Evolutionary conservation across 139 green algal species (phyloP).

Genomic region (Closterium sp.): DNA sequence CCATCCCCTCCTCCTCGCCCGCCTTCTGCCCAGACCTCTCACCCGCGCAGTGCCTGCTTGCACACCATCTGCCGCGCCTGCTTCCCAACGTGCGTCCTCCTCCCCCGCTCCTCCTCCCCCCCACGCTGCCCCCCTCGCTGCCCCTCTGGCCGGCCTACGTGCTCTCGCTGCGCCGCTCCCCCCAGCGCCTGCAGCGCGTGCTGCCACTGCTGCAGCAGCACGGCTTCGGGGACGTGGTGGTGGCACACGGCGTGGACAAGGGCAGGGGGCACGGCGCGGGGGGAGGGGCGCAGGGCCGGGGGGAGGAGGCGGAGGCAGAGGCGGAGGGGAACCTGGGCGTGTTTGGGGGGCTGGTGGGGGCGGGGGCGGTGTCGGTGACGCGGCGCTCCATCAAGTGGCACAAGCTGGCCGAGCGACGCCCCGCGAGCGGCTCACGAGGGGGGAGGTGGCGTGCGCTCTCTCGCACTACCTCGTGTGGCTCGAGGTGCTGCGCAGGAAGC

Average conservation of each 20-base stretch:
- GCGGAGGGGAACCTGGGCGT: not conserved
- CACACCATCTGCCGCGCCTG: not conserved
- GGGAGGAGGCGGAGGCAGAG: not conserved
- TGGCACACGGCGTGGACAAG: not conserved
- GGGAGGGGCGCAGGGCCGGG: not conserved
- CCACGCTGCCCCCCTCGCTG: not conserved
- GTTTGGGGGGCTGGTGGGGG: slow-evolving; percentile 4
- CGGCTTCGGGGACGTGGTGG: not conserved
- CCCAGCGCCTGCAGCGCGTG: not conserved
- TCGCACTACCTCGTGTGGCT: slow-evolving; percentile 31
- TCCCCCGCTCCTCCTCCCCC: not conserved
- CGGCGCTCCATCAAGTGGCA: not conserved
- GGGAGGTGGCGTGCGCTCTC: slow-evolving; percentile 15
- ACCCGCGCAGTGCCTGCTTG: not conserved
- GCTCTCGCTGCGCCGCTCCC: not conserved
- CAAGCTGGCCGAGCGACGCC: not conserved
- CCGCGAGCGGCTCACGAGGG: not conserved
- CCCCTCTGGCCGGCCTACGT: slow-evolving; percentile 12
- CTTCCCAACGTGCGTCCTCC: not conserved
- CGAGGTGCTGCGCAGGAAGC: not conserved
- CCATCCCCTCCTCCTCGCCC: not conserved
- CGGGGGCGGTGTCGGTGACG: not conserved
- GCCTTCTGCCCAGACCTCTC: not conserved
- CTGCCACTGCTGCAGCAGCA: not conserved
- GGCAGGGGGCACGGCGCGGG: not conserved